Base-by-base conservation (phyloP, 768 basidiomycete species). In the Boletus speciosus region DNA sequence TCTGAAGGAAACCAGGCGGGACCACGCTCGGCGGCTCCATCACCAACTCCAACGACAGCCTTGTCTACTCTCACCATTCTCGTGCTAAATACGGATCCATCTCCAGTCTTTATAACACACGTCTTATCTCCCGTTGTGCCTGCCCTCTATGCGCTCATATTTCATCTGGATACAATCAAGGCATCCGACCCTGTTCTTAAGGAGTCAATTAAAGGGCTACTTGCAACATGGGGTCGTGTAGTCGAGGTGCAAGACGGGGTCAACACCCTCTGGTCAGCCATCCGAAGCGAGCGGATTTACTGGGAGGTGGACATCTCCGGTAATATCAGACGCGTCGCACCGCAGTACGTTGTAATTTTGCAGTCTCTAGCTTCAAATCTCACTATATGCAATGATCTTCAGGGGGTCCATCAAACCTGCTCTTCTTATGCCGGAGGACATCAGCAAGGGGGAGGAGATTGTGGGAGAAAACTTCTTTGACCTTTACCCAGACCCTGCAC, bases 181-280 rank as follows among this genome's bases (percentile, higher is more conserved):
- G 77, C 83, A 3, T 76, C 84, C 5, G 88, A 93, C 65, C 87
- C 90, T 0, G 68, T 74, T 2, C 61, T 88, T 11, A 83, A 76
- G 56, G 83, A 85, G 60, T 76, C 78, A 3, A 71, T 90, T 3
- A 75, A 71, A 19, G 83, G 82, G 9, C 64, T 93, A 14, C 68
- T 95, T 21, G 66, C 76, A 5, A 85, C 87, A 0, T 96, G 92
- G 93, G 91, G 83, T 0, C 81, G 86, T 54, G 78, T 89, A 4
- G 76, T 85, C 0, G 76, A 76, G 35, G 62, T 69, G 6, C 59
- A 71, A 6, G 83, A 86, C 49, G 88, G 81, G 0, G 58, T 80
- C 16, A 70, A 73, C 16, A 77, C 79, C 1, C 61, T 93, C 4
- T 86, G 84, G 84, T 69, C 69, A 9, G 76, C 93, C 39, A 71